A percentile compares a stretch with the other conserved stretches of the same genome.
Evolutionary conservation across 78 protist genomes (phyloP).

Genomic region (Ministeria vibrans): DNA sequence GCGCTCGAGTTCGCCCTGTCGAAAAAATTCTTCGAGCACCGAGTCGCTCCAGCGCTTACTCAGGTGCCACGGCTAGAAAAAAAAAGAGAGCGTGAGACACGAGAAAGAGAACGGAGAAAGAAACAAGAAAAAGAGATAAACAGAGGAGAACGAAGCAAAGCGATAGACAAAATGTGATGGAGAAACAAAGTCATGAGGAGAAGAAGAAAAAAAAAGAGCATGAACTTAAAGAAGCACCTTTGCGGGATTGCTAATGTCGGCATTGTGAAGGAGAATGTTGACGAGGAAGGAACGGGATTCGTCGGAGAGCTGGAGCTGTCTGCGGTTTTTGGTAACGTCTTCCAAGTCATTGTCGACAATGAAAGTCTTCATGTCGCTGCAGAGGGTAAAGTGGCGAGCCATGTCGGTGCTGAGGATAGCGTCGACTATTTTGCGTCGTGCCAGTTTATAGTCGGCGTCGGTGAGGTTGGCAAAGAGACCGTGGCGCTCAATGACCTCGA

Average conservation of each 20-base stretch:
- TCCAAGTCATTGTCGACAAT: not conserved
- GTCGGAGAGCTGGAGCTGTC: too few relatives aligned
- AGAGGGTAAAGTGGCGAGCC: conserved; percentile 24
- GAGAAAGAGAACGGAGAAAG: too few relatives aligned
- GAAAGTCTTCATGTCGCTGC: not conserved
- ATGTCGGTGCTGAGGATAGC: conserved; percentile 39
- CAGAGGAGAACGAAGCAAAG: too few relatives aligned
- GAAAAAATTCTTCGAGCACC: conserved; percentile 44
- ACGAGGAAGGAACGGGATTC: not conserved
- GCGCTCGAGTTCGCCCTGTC: conserved; percentile 48
- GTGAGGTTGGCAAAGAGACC: conserved; percentile 12
- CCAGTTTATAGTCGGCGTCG: not conserved
- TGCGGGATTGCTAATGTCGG: conserved; percentile 49
- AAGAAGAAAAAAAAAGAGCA: too few relatives aligned
- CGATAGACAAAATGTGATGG: too few relatives aligned
- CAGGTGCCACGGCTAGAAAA: conserved; percentile 2
- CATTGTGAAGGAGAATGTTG: conserved; percentile 4
- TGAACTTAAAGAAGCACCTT: too few relatives aligned
- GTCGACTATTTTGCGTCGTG: not conserved
- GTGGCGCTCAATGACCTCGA: not conserved
- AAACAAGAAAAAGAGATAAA: too few relatives aligned
- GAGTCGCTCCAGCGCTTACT: conserved; percentile 26
- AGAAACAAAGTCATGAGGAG: too few relatives aligned
- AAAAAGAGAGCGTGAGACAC: too few relatives aligned
- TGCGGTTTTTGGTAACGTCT: too few relatives aligned